Base-by-base conservation (phyloP, 2,329 filamentous ascomycete species). In the Penicillium hordei region DNA sequence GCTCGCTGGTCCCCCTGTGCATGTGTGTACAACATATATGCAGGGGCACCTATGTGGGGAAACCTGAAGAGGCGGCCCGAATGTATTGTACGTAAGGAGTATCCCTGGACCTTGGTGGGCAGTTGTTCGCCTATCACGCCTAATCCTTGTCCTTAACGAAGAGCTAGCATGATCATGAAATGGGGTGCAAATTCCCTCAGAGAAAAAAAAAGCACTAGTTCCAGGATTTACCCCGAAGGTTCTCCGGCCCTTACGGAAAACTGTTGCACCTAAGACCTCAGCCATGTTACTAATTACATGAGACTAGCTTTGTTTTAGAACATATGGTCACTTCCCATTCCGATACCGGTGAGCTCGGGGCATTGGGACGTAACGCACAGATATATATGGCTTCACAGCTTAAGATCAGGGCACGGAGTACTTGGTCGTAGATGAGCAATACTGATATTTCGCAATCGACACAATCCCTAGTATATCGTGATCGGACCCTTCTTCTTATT, bases 11-110 rank as follows among this genome's bases (percentile, higher is more conserved):
- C 19, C 10, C n/a, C 27, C 5, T n/a, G 33, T 53, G 9, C 7
- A 17, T 50, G 23, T 13, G 1, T 56, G n/a, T 19, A 33, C 34
- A n/a, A n/a, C n/a, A n/a, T n/a, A n/a, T n/a, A 57, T 57, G 48
- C 48, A 52, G 27, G 48, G 48, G 38, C 29, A 10, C 23, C 38
- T 40, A 33, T 45, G 34, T 10, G 34, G 48, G 48, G 46, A 33
- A 43, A 2, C 17, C 27, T 38, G 31, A 42, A 13, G 13, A 25
- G 2, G 9, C 5, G 23, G 13, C 4, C 34, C 8, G 17, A 19
- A 9, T 3, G 3, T 3, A n/a, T 21, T 17, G 25, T 29, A 21
- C 19, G 27, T 15, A 31, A 33, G n/a, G n/a, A 31, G 44, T 15
- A 4, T 13, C 12, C 13, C 7, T 46, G 4, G n/a, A 46, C 27